Base-by-base conservation (phyloP, 2,329 filamentous ascomycete genomes). In the Pseudogymnoascus sp. region DNA sequence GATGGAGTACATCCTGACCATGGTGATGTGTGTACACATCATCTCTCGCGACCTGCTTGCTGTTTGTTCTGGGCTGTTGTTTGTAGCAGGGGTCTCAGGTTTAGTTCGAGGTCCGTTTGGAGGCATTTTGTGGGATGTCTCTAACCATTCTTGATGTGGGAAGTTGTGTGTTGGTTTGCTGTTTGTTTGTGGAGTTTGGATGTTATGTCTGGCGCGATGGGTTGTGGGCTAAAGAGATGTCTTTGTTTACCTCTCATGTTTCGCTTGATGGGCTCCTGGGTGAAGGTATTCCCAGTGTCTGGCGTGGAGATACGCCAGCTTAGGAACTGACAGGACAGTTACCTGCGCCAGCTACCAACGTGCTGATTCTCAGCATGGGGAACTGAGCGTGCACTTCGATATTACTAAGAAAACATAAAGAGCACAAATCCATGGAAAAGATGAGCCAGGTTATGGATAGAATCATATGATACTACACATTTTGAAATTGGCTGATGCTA, bases 11-110 rank as follows among this genome's bases (percentile, higher is more conserved):
- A 90, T 73, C 28, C 87, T 84, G 8, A 84, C 83, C 81, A 91
- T 86, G 63, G 80, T 85, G 53, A 85, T 75, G 70, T 92, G 89
- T 2, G 84, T 89, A 73, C 89, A 92, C 50, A 31, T 31, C 25
- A 59, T 31, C 8, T 31, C 50, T 11, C 50, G 50, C 31, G 50
- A 59, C 25, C 31, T 59, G 50, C 50, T 59, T 31, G 50, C 25
- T 31, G 50, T 33, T 59, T 59, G 40, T 44, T 18, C 18, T 23
- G 40, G 40, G 40, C 18, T 44, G 16, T 12, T 23, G 40, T 44
- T 44, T 44, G 40, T 10, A 23, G 40, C 18, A 23, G 40, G 18
- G 18, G 40, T 44, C 40, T 44, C 40, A 4, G 40, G 11, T 23
- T 23, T 44, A 14, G 2, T 8, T 1, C 2, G 16, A 23, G 18